Percentiles rank a stretch among this genome's conserved stretches.
Evolutionary conservation across 345 rosid genomes (phyloP).

Genomic region (Combretum micranthum): DNA sequence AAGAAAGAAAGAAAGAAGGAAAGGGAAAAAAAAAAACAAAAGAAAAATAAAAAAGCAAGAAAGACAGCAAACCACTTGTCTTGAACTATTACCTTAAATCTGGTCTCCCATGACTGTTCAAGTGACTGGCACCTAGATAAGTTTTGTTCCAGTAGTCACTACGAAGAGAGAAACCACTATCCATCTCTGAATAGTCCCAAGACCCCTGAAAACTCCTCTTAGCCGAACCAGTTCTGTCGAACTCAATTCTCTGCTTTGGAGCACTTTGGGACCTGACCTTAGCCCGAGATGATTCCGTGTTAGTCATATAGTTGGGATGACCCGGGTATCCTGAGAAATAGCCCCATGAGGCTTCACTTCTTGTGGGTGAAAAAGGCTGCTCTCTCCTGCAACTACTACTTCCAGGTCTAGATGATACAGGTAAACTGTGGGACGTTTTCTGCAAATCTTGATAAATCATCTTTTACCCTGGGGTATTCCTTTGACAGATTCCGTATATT

Average conservation of each 20-base stretch:
- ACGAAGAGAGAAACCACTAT: conserved; percentile 20
- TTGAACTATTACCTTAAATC: conserved; percentile 12
- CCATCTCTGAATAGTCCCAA: conserved; percentile 34
- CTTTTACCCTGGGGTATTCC: conserved; percentile 20
- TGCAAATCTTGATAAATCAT: conserved; percentile 33
- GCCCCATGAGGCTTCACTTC: conserved; percentile 74
- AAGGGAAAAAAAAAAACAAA: background rate
- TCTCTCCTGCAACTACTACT: conserved; percentile 55
- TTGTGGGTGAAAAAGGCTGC: conserved; percentile 60
- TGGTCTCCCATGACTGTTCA: conserved; percentile 23
- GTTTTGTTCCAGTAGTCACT: conserved; percentile 25
- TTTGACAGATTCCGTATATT: conserved; percentile 27
- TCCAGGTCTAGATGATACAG: conserved; percentile 63
- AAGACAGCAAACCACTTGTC: background rate
- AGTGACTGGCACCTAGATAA: conserved; percentile 20
- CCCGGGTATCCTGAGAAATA: conserved; percentile 14
- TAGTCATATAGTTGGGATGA: conserved; percentile 31
- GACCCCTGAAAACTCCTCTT: conserved; percentile 35
- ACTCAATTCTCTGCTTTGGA: conserved; percentile 29
- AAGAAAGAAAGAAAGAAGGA: background rate
- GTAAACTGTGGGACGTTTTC: conserved; percentile 66
- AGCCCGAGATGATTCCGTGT: conserved; percentile 27
- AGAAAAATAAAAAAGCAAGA: background rate
- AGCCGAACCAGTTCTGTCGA: conserved; percentile 31
- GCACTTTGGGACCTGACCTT: conserved; percentile 13